Conservation (phyloP, 768 basidiomycete species). For the Mycena alexandri region DNA sequence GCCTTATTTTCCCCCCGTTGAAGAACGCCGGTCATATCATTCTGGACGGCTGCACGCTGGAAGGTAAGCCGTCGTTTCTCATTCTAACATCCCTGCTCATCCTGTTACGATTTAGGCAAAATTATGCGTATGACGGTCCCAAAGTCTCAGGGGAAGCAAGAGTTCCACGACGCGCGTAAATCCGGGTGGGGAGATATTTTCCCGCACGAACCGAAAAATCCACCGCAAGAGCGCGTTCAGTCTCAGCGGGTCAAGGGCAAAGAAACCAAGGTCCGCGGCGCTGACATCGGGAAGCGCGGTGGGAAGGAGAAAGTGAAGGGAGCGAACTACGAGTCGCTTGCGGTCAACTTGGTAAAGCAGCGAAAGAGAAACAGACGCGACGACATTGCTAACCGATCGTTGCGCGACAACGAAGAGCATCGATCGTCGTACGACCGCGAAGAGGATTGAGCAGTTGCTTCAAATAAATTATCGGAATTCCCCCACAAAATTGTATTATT, state of each 20-base stretch:
- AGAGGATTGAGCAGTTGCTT: background rate
- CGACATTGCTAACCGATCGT: conserved; percentile 14
- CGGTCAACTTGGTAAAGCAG: conserved; percentile 54
- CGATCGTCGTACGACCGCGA: background rate
- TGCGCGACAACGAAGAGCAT: conserved; percentile 11
- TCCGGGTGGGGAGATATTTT: conserved; percentile 95
- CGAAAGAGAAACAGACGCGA: conserved; percentile 52
- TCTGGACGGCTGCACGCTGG: conserved; percentile 86
- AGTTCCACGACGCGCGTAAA: conserved; percentile 95
- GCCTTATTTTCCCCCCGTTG: conserved; percentile 91
- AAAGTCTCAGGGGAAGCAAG: conserved; percentile 95
- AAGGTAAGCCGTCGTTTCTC: conserved; percentile 65
- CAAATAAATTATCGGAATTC: conserved; percentile 18
- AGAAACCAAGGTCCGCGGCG: conserved; percentile 50
- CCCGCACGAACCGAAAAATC: conserved; percentile 88
- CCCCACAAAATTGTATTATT: conserved; percentile 31
- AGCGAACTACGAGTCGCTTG: conserved; percentile 53
- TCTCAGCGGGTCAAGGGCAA: conserved; percentile 48
- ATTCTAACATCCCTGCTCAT: background rate
- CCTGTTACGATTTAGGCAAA: conserved; percentile 67
- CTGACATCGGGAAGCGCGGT: conserved; percentile 70
- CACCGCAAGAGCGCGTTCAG: conserved; percentile 73
- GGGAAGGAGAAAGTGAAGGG: conserved; percentile 45
- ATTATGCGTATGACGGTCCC: conserved; percentile 94
- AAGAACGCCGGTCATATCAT: conserved; percentile 94